These are phyloP conservation scores for Coemansia sp. DNA, from an alignment of 192 early-diverging fungal genomes.

Conservation along the genomic window DNA sequence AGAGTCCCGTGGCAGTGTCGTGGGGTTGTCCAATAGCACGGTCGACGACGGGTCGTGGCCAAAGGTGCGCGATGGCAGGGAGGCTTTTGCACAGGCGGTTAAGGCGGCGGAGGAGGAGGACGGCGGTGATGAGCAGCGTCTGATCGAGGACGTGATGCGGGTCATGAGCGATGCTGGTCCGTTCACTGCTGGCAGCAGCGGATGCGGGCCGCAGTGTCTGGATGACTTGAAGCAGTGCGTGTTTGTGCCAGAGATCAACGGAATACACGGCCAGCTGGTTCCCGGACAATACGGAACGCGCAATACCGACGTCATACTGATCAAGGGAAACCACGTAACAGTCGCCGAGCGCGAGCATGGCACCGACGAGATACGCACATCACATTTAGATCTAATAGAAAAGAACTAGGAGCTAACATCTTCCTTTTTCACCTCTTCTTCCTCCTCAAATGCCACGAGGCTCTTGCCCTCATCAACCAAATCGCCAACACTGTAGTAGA, in stretches of 20 bases:
- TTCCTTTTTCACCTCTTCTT: constrained; percentile 13
- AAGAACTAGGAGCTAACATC: neutral
- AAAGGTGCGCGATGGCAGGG: constrained; percentile 25
- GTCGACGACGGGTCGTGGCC: constrained; percentile 30
- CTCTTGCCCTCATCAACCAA: constrained; percentile 86
- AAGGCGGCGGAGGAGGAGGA: too few species aligned
- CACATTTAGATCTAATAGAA: neutral
- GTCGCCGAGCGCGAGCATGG: constrained; percentile 22
- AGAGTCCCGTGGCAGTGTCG: neutral
- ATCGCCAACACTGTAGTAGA: constrained; percentile 84
- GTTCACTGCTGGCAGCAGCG: neutral
- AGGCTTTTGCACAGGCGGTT: neutral
- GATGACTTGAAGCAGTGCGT: constrained; percentile 35
- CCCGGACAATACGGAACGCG: constrained; percentile 30
- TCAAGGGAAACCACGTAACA: constrained; percentile 19
- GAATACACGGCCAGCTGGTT: neutral
- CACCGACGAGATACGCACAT: neutral
- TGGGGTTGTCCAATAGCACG: constrained; percentile 43
- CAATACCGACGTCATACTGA: constrained; percentile 34
- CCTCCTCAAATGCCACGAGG: constrained; percentile 73
- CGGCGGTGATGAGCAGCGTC: constrained; percentile 4
- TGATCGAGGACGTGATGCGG: constrained; percentile 7
- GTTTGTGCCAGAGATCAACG: constrained; percentile 30
- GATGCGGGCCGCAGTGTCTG: constrained; percentile 16
- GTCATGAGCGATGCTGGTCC: constrained; percentile 21